These are phyloP conservation scores for Leccinum truebloodii DNA, from an alignment of 768 basidiomycete species.

Conservation along the genomic window DNA sequence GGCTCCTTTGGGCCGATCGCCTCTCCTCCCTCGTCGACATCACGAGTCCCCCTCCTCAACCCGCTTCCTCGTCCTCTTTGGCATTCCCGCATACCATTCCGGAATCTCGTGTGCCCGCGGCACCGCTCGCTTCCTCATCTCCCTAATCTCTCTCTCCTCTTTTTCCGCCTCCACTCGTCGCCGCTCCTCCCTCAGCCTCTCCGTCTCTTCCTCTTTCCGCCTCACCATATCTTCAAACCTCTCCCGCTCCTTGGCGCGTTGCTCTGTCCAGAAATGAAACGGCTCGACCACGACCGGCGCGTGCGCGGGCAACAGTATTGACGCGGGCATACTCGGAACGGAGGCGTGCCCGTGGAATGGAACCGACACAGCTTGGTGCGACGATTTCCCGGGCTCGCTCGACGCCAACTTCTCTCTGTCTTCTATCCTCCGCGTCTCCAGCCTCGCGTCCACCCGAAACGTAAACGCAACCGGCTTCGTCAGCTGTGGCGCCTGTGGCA, in stretches of 20 bases:
- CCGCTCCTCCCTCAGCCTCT: slow-evolving; percentile 47
- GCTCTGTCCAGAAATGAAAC: slow-evolving; percentile 52
- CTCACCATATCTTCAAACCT: slow-evolving; percentile 60
- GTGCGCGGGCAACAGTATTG: not conserved
- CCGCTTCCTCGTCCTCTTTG: slow-evolving; percentile 44
- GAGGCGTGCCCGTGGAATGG: slow-evolving; percentile 48
- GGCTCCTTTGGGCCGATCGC: not conserved
- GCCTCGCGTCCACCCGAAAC: slow-evolving; percentile 50
- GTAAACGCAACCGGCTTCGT: slow-evolving; percentile 54
- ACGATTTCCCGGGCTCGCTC: slow-evolving; percentile 26
- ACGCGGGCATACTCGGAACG: slow-evolving; percentile 35
- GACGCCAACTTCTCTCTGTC: slow-evolving; percentile 22
- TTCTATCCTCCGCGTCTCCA: slow-evolving; percentile 48
- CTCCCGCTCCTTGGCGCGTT: slow-evolving; percentile 60
- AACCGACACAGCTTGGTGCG: slow-evolving; percentile 19
- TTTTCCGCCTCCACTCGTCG: slow-evolving; percentile 49
- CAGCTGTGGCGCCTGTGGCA: slow-evolving; percentile 32
- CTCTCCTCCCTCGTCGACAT: not conserved
- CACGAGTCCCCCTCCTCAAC: not conserved
- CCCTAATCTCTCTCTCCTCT: slow-evolving; percentile 62
- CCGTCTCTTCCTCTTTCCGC: slow-evolving; percentile 56
- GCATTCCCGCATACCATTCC: slow-evolving; percentile 74
- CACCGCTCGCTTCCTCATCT: slow-evolving; percentile 61
- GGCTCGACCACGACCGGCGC: slow-evolving; percentile 22
- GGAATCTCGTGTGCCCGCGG: slow-evolving; percentile 73